Base-by-base conservation (phyloP, 2,329 filamentous ascomycete species). In the Curvularia hawaiiensis region DNA sequence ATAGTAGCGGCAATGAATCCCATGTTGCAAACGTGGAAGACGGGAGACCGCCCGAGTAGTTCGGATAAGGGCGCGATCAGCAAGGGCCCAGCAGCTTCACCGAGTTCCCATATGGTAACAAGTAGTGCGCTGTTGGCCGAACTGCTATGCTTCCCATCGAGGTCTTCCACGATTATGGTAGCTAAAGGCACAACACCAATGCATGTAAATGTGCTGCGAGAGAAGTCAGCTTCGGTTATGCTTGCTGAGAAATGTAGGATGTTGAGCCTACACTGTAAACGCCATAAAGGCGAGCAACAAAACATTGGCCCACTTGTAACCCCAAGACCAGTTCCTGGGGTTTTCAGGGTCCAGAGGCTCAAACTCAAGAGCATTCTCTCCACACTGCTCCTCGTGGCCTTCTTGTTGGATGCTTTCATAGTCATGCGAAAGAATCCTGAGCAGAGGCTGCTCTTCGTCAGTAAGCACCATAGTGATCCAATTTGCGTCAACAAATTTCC, bases 1-100 rank as follows among this genome's bases (percentile, higher is more conserved):
- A 78, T 55, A 11, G 76, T 78, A 28, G 74, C 74, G 18, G 75
- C 66, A 58, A 83, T 79, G 66, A 83, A 82, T 9, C 80, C 65
- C 2, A 77, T 61, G 61, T 82, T 82, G 54, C 68, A 72, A 26
- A 38, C 64, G 22, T 75, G 72, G 58, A 74, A 67, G 1, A 75
- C 71, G 3, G 70, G 67, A 39, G 70, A 72, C 4, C 73, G 67
- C 12, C 73, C 73, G 30, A 70, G 62, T 11, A 75, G 52, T 56
- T 75, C 73, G 1, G 71, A 74, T 1, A 75, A 66, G 8, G 73
- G 73, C 4, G 70, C 73, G 33, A 73, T 74, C 14, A 75, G 62
- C 3, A 75, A 59, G 4, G 73, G 73, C 4, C 72, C 73, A 14
- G 67, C 71, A 18, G 72, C 73, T 66, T 75, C 72, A 31, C 73